Percentiles rank a stretch among this genome's conserved stretches.
Conservation (phyloP, 148 eudicot species). For the Diospyros lotus region DNA sequence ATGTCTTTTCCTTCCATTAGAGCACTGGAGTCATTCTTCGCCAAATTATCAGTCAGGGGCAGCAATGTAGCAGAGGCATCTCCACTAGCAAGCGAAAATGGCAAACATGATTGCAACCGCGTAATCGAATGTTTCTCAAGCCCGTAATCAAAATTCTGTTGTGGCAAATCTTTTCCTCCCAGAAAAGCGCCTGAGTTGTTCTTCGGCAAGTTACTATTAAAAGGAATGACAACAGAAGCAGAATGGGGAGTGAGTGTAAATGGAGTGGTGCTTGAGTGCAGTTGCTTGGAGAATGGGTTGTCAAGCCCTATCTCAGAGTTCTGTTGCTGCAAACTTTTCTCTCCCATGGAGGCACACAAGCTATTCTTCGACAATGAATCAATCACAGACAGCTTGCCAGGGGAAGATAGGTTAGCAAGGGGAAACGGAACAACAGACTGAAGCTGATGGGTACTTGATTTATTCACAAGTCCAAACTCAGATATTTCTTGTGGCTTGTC, state of each 20-base stretch:
- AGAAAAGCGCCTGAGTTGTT: background rate
- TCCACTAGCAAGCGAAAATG: constrained; percentile 4
- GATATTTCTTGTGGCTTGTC: background rate
- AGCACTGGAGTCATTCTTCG: background rate
- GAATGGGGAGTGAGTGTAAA: background rate
- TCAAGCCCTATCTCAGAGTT: background rate
- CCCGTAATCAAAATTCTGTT: constrained; percentile 1
- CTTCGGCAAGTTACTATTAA: background rate
- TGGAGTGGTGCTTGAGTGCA: background rate
- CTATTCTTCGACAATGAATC: background rate
- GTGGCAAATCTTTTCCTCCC: background rate
- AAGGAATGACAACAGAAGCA: background rate
- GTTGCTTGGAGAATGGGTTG: background rate
- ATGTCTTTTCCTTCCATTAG: background rate
- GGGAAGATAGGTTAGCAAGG: background rate
- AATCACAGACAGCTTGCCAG: background rate
- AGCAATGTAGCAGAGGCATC: background rate
- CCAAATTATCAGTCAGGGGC: background rate
- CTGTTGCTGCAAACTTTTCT: background rate
- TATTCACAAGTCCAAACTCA: background rate
- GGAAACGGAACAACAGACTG: background rate
- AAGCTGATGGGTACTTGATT: background rate
- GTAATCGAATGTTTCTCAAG: background rate
- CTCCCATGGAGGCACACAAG: background rate
- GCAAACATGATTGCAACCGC: background rate